Base-by-base conservation (phyloP, 345 rosid genomes). In the Noccaea caerulescens region DNA sequence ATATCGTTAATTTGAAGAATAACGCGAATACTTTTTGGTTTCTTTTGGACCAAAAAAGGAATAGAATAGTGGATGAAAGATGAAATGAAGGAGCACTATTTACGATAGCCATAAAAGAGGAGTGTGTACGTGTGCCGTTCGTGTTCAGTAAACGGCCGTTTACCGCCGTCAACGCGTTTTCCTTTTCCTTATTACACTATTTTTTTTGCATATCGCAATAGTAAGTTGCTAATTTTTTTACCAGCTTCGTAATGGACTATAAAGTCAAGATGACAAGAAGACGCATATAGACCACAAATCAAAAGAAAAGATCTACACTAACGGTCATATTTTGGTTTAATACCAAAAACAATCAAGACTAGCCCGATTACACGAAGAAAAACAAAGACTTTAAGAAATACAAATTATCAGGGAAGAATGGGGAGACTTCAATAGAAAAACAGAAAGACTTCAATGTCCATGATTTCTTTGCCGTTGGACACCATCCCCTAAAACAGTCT, bases 161-260 rank as follows among this genome's bases (percentile, higher is more conserved):
- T 67, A 74, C 68, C 39, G 56, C 77, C 63, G 63, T 73, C 68
- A 67, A 59, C 68, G 69, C 68, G 78, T 67, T 74, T 58, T 59
- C 46, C 6, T 67, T 67, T 33, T 13, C 4, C 20, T 53, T n/a
- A 27, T 27, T 27, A 1, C 30, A 27, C 30, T 27, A 27, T 16
- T 47, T 69, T 36, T 20, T 32, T 13, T 38, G 46, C 45, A 62
- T 50, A 59, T 70, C 60, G 58, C 47, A 58, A 18, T 5, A 5
- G 13, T 4, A 57, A 57, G 62, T 57, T 57, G 30, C 45, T 23
- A 44, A 10, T 36, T 9, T 37, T 49, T 1, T 45, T n/a, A 45
- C n/a, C 49, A 44, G 16, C 14, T 6, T 54, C 38, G 20, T 20
- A 0, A 16, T 16, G 18, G 18, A 16, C 18, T 16, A 16, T 16